phyloP scores from a whole-genome alignment of 345 rosid genomes.

The Citrus glauca region DNA sequence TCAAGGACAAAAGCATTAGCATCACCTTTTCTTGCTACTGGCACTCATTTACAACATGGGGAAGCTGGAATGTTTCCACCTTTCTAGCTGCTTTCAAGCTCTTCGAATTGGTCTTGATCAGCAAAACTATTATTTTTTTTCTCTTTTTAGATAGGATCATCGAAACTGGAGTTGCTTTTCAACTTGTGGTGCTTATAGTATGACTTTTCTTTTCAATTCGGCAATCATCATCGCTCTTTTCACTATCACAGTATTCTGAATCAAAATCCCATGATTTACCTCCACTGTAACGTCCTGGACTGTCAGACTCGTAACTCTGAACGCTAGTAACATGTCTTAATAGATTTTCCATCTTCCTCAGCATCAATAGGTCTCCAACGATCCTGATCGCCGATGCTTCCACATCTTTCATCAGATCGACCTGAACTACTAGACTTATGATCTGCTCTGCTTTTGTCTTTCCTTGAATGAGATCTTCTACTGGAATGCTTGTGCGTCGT shows the following conservation, averaged over 20 bases:
- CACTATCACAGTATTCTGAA: background rate
- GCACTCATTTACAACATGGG: background rate
- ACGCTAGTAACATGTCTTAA: background rate
- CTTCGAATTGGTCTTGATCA: background rate
- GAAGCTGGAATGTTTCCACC: background rate
- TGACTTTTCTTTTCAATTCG: background rate
- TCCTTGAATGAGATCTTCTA: constrained; percentile 15
- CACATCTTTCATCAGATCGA: background rate
- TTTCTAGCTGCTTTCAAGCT: background rate
- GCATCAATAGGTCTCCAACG: constrained; percentile 26
- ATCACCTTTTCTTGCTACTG: no score
- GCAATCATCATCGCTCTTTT: background rate
- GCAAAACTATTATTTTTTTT: no score
- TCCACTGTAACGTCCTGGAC: background rate
- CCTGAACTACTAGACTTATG: background rate
- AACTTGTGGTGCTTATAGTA: background rate
- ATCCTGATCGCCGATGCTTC: constrained; percentile 10
- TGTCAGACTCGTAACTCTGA: background rate
- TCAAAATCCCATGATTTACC: background rate
- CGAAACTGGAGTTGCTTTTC: background rate
- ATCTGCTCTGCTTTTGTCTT: constrained; percentile 1
- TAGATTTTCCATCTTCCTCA: background rate
- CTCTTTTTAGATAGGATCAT: background rate
- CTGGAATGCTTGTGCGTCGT: background rate
- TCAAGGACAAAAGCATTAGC: no score